Base-by-base conservation (phyloP, 768 basidiomycete genomes). In the Plicaturopsis crispa region DNA sequence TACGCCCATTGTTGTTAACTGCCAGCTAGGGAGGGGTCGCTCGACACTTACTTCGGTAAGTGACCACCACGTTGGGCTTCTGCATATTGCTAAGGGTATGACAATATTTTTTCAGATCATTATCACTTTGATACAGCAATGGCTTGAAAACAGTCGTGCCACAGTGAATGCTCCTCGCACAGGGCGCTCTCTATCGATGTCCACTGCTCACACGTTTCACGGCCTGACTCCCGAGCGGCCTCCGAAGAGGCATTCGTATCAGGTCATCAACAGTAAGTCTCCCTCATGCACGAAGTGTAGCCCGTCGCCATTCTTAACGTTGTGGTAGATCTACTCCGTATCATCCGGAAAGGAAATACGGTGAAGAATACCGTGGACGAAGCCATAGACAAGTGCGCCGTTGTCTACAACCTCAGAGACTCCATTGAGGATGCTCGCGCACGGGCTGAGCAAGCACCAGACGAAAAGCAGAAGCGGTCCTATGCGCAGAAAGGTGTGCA, bases 11-110 rank as follows among this genome's bases (percentile, higher is more conserved):
- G 81, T 99, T 13, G 74, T 99, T 24, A 99, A 98, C 52, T 96
- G 93, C 50, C 96, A 99, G 53, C 75, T 99, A 11, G 94, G 91
- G 4, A 72, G 90, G 21, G 93, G 94, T 7, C 71, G 96, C 49
- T 93, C 90, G 43, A 94, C 93, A 0, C 61, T 91, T 35, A 81
- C 90, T n/a, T 86, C 92, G 13, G 87, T 86, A 39, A 46, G 80
- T 54, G 6, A 26, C 18, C 1, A 32, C 20, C 24, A 31, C 31
- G 17, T 31, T 33, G 21, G 4, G 16, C 16, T 4, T 18, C 6
- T 6, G 19, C 31, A 23, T 32, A 13, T 22, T 18, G 24, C 24
- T 23, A 38, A 43, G n/a, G 24, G 20, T 24, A 8, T n/a, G n/a
- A n/a, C n/a, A n/a, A n/a, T n/a, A 35, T 12, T 17, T 19, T 26